Conservation (phyloP, 306 rosid genomes). For the Betula pendula region DNA sequence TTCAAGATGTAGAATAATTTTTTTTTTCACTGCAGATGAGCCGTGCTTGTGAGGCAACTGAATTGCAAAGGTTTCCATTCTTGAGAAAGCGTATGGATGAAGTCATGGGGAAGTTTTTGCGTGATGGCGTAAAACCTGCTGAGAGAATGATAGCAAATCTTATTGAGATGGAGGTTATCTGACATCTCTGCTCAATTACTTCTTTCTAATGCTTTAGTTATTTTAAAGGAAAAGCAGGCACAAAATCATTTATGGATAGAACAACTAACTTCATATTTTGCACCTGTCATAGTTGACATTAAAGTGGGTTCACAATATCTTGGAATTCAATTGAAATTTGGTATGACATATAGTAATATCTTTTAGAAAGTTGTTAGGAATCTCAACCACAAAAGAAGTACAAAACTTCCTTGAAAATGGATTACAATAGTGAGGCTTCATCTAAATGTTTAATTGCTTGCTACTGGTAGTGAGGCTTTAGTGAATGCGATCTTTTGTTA, state of each 20-base stretch:
- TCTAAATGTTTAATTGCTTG: background rate
- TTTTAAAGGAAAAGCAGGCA: background rate
- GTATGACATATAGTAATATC: background rate
- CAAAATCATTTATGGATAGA: background rate
- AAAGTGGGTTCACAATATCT: background rate
- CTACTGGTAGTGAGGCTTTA: no score
- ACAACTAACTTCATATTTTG: background rate
- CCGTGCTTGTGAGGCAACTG: constrained; percentile 32
- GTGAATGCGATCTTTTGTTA: no score
- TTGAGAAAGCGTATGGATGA: constrained; percentile 45
- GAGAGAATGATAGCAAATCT: constrained; percentile 48
- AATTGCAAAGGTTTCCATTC: constrained; percentile 42
- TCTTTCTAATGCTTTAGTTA: background rate
- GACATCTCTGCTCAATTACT: background rate
- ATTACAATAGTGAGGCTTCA: background rate
- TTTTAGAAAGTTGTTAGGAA: background rate
- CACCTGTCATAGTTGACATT: background rate
- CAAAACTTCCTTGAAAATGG: background rate
- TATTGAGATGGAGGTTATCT: constrained; percentile 47
- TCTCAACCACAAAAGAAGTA: background rate
- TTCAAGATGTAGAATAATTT: constrained; percentile 8
- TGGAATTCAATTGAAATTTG: background rate
- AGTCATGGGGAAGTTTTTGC: constrained; percentile 37
- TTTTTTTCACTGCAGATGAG: constrained; percentile 39
- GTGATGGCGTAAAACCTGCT: constrained; percentile 39